phyloP scores from a whole-genome alignment of 371 early-diverging fungal species.

The Sporodiniella umbellata region DNA sequence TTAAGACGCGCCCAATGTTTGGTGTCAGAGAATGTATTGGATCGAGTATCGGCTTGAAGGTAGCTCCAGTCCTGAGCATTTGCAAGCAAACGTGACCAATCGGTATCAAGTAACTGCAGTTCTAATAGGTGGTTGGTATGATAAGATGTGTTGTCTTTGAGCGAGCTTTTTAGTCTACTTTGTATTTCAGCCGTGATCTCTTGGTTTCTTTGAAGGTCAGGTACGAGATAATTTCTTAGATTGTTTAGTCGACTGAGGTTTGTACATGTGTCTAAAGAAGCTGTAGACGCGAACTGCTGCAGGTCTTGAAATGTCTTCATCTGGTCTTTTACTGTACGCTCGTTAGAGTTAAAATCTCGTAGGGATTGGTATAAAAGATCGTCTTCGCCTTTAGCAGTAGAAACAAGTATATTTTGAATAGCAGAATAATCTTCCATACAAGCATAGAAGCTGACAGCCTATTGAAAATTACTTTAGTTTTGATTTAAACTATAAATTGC shows the following conservation, averaged over 20 bases:
- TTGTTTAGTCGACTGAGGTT: conserved; percentile 15
- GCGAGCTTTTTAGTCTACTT: conserved; percentile 11
- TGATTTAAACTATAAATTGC: background rate
- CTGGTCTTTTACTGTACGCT: background rate
- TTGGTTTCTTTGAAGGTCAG: background rate
- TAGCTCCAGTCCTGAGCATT: conserved; percentile 21
- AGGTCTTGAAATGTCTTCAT: background rate
- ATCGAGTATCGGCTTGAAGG: background rate
- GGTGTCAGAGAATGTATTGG: conserved; percentile 16
- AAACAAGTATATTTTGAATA: conserved; percentile 7
- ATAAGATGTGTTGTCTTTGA: conserved; percentile 17
- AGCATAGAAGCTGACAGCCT: conserved; percentile 27
- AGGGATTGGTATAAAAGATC: conserved; percentile 17
- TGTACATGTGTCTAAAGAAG: conserved; percentile 18
- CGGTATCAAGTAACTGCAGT: conserved; percentile 19
- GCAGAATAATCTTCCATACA: conserved; percentile 33
- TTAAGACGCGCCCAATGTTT: conserved; percentile 26
- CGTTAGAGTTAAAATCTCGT: conserved; percentile 15
- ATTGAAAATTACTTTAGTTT: background rate
- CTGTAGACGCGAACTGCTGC: conserved; percentile 6
- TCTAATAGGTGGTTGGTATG: conserved; percentile 23
- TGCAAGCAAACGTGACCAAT: conserved; percentile 7
- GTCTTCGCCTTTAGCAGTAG: conserved; percentile 14
- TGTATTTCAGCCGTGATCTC: conserved; percentile 3
- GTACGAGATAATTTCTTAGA: conserved; percentile 16